These are phyloP conservation scores for Pholiota molesta DNA, from an alignment of 768 basidiomycete genomes.

Conservation along the genomic window DNA sequence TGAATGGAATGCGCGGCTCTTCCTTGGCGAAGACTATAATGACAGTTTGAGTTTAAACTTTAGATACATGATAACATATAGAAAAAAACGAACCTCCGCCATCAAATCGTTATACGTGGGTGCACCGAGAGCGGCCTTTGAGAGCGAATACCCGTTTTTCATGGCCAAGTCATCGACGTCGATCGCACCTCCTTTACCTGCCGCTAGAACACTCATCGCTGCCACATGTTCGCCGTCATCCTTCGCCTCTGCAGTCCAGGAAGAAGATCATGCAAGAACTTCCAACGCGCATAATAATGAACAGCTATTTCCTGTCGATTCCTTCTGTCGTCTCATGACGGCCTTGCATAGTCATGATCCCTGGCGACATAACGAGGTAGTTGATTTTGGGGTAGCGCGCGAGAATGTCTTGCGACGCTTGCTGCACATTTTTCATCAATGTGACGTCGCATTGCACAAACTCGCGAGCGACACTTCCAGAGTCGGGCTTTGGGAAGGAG, in stretches of 20 bases:
- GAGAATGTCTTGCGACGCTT: conserved; percentile 30
- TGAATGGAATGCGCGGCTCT: conserved; percentile 36
- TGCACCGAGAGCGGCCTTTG: conserved; percentile 34
- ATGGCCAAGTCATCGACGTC: conserved; percentile 53
- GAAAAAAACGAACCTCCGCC: conserved; percentile 43
- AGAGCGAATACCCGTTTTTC: conserved; percentile 45
- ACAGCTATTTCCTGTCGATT: conserved; percentile 31
- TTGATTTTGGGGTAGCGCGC: conserved; percentile 48
- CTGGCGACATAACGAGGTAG: conserved; percentile 52
- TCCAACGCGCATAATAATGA: conserved; percentile 43
- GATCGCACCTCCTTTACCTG: conserved; percentile 35
- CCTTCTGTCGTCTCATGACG: conserved; percentile 31
- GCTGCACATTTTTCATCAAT: conserved; percentile 54
- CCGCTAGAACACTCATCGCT: conserved; percentile 47
- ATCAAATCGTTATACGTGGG: conserved; percentile 58
- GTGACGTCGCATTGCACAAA: conserved; percentile 57
- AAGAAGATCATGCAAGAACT: conserved; percentile 48
- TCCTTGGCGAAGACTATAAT: conserved; percentile 34
- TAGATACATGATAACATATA: neutral
- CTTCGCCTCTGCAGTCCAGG: conserved; percentile 46
- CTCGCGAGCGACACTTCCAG: conserved; percentile 32
- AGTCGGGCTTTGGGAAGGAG: conserved; percentile 16
- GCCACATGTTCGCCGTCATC: conserved; percentile 51
- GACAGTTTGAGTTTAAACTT: neutral
- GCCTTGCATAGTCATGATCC: conserved; percentile 32